phyloP scores from a whole-genome alignment of 495 filamentous ascomycete species.

The Collariella sp. region DNA sequence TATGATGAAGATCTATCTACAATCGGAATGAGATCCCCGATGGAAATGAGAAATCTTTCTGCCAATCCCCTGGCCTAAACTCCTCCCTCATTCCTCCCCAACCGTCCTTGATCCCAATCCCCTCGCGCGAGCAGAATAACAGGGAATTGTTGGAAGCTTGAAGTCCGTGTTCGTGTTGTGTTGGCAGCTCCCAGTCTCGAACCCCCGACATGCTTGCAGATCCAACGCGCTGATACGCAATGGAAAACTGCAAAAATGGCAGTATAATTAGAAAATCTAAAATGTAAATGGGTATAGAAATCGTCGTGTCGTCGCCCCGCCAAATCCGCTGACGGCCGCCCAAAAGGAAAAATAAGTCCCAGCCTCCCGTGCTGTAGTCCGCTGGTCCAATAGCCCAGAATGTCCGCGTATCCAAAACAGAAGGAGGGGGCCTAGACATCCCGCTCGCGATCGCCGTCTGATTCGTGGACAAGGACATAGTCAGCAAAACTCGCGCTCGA shows the following conservation, averaged over 20 bases:
- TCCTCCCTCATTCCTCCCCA: too few species aligned
- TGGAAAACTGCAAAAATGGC: neutral
- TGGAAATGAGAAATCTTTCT: too few species aligned
- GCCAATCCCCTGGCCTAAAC: too few species aligned
- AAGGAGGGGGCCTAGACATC: constrained; percentile 11
- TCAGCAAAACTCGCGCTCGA: constrained; percentile 27
- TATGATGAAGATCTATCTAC: neutral
- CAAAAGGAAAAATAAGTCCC: neutral
- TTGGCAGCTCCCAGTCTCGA: too few species aligned
- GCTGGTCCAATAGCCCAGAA: neutral
- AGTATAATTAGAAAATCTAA: constrained; percentile 5
- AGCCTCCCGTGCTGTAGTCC: neutral
- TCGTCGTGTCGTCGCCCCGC: constrained; percentile 6
- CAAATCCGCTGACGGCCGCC: neutral
- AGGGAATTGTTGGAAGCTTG: too few species aligned
- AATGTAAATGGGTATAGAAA: constrained; percentile 8
- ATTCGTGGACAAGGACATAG: constrained; percentile 24
- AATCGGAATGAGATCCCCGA: too few species aligned
- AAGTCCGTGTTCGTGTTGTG: too few species aligned
- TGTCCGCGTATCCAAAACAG: neutral
- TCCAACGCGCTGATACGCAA: neutral
- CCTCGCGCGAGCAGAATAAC: too few species aligned
- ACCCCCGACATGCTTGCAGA: too few species aligned
- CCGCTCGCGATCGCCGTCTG: constrained; percentile 36
- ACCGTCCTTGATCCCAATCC: too few species aligned